A percentile compares a stretch with the other conserved stretches of the same genome.
Evolutionary conservation across 179 eudicot genomes (phyloP).

Genomic region (Amaranthus tricolor): DNA sequence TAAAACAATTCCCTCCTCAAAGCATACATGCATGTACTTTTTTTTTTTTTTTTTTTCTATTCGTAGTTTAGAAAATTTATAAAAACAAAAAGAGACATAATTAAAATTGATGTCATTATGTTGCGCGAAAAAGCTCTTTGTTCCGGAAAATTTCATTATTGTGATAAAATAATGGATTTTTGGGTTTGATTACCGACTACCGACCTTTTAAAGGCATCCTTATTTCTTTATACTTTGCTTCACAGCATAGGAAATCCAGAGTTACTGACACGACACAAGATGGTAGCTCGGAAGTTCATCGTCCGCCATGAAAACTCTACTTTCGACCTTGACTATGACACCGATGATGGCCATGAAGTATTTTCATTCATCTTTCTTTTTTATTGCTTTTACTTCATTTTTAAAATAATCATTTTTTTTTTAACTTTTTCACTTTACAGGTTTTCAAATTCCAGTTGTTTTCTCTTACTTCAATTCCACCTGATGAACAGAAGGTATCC

Average conservation of each 20-base stretch:
- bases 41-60: too few species aligned
- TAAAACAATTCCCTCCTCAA: too few species aligned
- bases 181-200: too few species aligned
- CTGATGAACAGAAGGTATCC: slow-evolving; percentile 77
- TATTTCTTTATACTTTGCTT: not conserved
- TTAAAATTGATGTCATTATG: too few species aligned
- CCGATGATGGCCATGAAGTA: slow-evolving; percentile 81
- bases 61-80: too few species aligned
- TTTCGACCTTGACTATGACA: slow-evolving; percentile 82
- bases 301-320: slow-evolving; percentile 55
- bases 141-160: too few species aligned
- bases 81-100: too few species aligned
- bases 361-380: not conserved
- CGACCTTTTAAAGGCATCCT: too few species aligned
- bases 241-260: not conserved
- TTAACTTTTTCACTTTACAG: slow-evolving; percentile 33
- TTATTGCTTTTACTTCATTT: not conserved
- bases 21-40: too few species aligned
- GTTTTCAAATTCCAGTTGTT: slow-evolving; percentile 81
- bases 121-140: too few species aligned
- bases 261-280: slow-evolving; percentile 15
- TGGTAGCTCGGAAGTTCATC: slow-evolving; percentile 71
- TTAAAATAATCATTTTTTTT: not conserved
- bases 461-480: slow-evolving; percentile 82
- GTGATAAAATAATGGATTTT: too few species aligned